Evolutionary conservation across 106 monocot species (phyloP).

Genomic region (Ottelia alismoides): DNA sequence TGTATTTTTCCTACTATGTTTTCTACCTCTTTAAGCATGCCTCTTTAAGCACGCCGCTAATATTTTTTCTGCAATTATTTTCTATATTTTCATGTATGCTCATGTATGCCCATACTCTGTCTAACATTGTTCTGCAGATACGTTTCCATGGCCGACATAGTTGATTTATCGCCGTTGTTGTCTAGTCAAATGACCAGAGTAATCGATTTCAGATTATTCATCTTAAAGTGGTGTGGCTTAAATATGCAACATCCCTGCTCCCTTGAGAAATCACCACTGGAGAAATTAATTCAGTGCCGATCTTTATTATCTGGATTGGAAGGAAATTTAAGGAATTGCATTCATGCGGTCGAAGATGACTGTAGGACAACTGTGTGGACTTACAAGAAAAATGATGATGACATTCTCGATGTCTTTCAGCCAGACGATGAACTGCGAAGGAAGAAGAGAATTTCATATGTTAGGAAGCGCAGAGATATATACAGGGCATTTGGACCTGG

Average conservation of each 20-base stretch:
- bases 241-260: slow-evolving; percentile 38
- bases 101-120: no score
- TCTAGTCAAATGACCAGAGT: slow-evolving; percentile 24
- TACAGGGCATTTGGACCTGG: slow-evolving; percentile 60
- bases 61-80: not conserved
- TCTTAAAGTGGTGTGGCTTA: slow-evolving; percentile 55
- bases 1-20: no score
- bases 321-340: slow-evolving; percentile 23
- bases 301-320: slow-evolving; percentile 50
- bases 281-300: slow-evolving; percentile 29
- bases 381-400: slow-evolving; percentile 62
- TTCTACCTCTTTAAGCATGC: no score
- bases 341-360: slow-evolving; percentile 72
- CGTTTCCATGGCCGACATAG: slow-evolving; percentile 74
- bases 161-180: slow-evolving; percentile 49
- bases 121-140: slow-evolving; percentile 45
- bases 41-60: no score
- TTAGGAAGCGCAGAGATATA: slow-evolving; percentile 66
- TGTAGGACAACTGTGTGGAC: slow-evolving; percentile 97
- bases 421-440: slow-evolving; percentile 44
- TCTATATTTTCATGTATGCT: no score
- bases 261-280: slow-evolving; percentile 6
- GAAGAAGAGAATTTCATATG: slow-evolving; percentile 61
- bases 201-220: slow-evolving; percentile 84
- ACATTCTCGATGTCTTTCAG: slow-evolving; percentile 57